Conservation (phyloP, 2,329 filamentous ascomycete genomes). For the Microsporum ferrugineum region DNA sequence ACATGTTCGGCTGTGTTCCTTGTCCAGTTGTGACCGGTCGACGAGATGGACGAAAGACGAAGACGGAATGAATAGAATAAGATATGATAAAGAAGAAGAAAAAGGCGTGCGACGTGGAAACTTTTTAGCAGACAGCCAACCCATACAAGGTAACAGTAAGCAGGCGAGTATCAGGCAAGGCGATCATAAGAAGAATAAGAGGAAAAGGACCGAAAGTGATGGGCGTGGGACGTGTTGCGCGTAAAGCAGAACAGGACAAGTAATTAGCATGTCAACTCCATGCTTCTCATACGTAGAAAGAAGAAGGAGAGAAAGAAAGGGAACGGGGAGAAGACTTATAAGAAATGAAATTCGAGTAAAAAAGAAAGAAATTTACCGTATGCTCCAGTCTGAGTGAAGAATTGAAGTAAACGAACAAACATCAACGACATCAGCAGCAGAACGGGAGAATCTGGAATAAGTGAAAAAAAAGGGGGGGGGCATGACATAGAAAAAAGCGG, state of each 20-base stretch:
- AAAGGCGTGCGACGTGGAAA: conserved; percentile 25
- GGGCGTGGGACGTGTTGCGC: not conserved
- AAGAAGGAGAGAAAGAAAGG: not conserved
- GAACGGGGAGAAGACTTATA: not conserved
- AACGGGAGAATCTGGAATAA: not conserved
- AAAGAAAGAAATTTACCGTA: conserved; percentile 2
- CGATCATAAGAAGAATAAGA: conserved; percentile 14
- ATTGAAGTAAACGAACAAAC: not conserved
- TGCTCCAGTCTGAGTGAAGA: conserved; percentile 1
- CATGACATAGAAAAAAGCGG: not conserved
- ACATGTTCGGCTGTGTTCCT: not conserved
- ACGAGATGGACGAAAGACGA: not conserved
- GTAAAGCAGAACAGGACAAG: not conserved
- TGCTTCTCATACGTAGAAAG: conserved; percentile 17
- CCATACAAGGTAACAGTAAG: conserved; percentile 22
- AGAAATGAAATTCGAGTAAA: not conserved
- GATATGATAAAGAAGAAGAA: conserved; percentile 6
- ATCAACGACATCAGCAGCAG: not conserved
- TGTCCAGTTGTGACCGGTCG: not conserved
- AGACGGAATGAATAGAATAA: conserved; percentile 7
- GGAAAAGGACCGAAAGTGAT: not conserved
- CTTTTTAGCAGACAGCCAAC: conserved; percentile 37
- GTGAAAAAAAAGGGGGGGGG: not conserved
- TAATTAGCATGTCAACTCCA: not conserved
- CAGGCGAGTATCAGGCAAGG: not conserved